A percentile compares a stretch with the other conserved stretches of the same genome.
Evolutionary conservation across 768 basidiomycete species (phyloP).

Genomic region (Daedalea quercina): DNA sequence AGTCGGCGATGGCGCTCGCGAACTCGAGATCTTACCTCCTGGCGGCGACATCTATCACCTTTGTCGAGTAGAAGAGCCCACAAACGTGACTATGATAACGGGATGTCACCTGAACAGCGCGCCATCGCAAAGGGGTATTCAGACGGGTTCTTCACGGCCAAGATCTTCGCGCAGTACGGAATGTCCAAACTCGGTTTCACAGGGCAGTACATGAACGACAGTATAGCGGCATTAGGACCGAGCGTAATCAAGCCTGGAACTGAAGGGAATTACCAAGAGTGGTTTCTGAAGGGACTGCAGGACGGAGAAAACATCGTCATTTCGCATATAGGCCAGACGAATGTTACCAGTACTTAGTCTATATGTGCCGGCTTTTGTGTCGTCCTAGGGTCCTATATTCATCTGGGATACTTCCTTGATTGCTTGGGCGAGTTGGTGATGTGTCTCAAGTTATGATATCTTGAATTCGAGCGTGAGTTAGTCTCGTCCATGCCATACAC

Average conservation of each 20-base stretch:
- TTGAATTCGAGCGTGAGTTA: too few species aligned
- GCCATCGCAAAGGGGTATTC: slow-evolving; percentile 42
- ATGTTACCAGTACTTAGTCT: neutral
- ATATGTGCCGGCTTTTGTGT: neutral
- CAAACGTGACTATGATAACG: slow-evolving; percentile 1
- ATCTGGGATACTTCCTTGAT: too few species aligned
- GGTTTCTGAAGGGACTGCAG: slow-evolving; percentile 42
- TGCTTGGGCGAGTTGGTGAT: too few species aligned
- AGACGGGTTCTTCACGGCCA: slow-evolving; percentile 52
- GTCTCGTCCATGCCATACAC: neutral
- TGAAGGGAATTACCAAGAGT: slow-evolving; percentile 37
- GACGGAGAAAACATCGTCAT: slow-evolving; percentile 32
- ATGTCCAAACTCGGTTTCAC: slow-evolving; percentile 52
- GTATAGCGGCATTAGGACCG: slow-evolving; percentile 29
- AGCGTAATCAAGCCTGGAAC: slow-evolving; percentile 29
- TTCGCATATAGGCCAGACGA: slow-evolving; percentile 3
- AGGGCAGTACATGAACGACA: slow-evolving; percentile 54
- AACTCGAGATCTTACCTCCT: neutral
- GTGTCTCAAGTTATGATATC: too few species aligned
- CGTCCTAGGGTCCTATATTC: too few species aligned
- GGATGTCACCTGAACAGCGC: slow-evolving; percentile 13
- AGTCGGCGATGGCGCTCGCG: neutral
- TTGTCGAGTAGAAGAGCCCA: neutral
- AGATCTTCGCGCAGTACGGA: slow-evolving; percentile 43
- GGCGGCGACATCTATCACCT: neutral